A percentile compares a stretch with the other conserved stretches of the same genome.
Conservation (phyloP, 306 rosid genomes). For the Sophora flavescens region DNA sequence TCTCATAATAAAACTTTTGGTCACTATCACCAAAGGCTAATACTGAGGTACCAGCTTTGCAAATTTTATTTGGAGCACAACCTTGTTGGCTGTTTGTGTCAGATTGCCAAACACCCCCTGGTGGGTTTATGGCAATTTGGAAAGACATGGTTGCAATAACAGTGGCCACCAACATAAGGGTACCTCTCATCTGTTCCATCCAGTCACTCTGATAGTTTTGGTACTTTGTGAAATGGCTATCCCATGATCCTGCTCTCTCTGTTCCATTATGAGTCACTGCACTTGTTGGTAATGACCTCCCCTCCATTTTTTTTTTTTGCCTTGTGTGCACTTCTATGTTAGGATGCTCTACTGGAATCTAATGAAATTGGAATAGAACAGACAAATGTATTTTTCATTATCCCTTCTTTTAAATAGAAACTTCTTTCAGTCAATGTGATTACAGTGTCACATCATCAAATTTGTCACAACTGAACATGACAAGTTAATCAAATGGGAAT, state of each 20-base stretch:
- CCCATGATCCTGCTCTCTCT: not conserved
- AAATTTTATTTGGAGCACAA: not conserved
- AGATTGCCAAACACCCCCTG: conserved; percentile 53
- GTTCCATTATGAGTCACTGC: not conserved
- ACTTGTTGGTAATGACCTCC: conserved; percentile 5
- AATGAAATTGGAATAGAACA: not conserved
- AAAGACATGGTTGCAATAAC: conserved; percentile 45
- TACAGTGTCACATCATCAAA: too few relatives aligned
- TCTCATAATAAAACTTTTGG: not conserved
- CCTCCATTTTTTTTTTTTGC: not conserved
- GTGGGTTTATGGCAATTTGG: conserved; percentile 42
- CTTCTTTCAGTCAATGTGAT: too few relatives aligned
- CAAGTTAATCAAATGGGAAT: too few relatives aligned
- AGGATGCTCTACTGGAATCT: not conserved
- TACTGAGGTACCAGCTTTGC: conserved; percentile 46
- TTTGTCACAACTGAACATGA: not conserved
- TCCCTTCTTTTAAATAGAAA: not conserved
- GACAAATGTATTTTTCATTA: not conserved
- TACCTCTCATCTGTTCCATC: conserved; percentile 44
- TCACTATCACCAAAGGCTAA: conserved; percentile 4
- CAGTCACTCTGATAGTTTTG: not conserved
- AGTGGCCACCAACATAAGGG: conserved; percentile 44
- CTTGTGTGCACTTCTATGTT: not conserved
- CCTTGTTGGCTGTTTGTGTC: not conserved
- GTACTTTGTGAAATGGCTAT: not conserved